These are phyloP conservation scores for Talaromyces nanjingensis DNA, from an alignment of 495 filamentous ascomycete species.

Conservation along the genomic window DNA sequence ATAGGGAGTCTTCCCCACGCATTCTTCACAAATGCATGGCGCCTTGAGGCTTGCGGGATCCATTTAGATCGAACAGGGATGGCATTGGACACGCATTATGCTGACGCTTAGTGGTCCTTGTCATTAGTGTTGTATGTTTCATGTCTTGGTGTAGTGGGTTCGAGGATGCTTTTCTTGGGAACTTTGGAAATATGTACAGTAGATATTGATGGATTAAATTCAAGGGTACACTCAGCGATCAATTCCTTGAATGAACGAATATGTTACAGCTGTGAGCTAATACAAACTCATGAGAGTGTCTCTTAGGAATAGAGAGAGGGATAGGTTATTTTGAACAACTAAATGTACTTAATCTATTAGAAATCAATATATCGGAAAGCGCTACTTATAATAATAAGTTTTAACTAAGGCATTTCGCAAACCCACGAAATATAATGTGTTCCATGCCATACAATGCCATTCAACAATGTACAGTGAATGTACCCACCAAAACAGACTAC, in stretches of 20 bases:
- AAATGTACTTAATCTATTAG: not conserved
- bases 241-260: not conserved
- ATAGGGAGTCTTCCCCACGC: not conserved
- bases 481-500: not conserved
- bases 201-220: too few relatives aligned
- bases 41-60: not conserved
- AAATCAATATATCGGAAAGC: not conserved
- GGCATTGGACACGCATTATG: not conserved
- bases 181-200: too few relatives aligned
- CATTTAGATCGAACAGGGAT: conserved; percentile 1
- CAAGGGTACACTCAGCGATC: not conserved
- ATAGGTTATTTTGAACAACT: not conserved
- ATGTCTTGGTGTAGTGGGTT: not conserved
- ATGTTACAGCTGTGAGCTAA: not conserved
- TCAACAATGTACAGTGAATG: not conserved
- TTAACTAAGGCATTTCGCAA: not conserved
- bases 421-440: not conserved
- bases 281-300: not conserved
- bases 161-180: not conserved
- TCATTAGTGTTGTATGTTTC: not conserved
- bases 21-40: conserved; percentile 3
- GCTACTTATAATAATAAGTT: not conserved
- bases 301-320: not conserved
- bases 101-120: not conserved
- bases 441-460: conserved; percentile 4